Evolutionary conservation across 2,329 filamentous ascomycete species (phyloP), one percentile per base, ranked within the genome.

Genomic region (Ophioceras dolichostomum): DNA sequence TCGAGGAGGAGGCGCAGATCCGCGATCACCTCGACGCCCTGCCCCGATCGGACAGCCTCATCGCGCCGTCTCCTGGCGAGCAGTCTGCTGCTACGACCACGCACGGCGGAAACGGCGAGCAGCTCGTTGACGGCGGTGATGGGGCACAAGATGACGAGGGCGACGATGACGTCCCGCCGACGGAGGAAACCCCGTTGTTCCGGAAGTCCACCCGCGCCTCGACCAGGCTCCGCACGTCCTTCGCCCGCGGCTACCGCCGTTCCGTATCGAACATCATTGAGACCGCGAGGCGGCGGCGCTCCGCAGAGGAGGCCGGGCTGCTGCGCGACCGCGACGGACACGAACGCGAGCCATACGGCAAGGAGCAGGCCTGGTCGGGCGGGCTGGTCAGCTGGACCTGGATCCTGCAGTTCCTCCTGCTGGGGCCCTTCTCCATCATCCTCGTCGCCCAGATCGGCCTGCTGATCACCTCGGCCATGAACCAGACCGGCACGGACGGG

Each of bases 341-440:
- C 51, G 49, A 58, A 58, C 7, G 39, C 2, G 48, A 61, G 38
- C 59, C 67, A 1, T 87, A 79, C 51, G 72, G 73, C 10, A 63
- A 74, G 37, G 91, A 96, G 53, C 91, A 96, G 56, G 62, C 70
- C 12, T 98, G 91, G 91, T 94, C 86, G 36, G 72, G 72, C 4
- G 70, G 70, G 27, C 62, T 96, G 38, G 85, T 86, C 1, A 74
- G 70, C 32, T 95, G 83, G 82, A 78, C 83, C 14, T 98, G 91
- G 91, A 58, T 91, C 30, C 48, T 94, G 14, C 88, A 98, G 50
- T 80, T 95, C 45, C 62, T 96, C 4, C 53, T 95, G 13, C 62
- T 93, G 9, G 83, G 76, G 0, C 87, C 88, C 0, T 73, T 94
- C 37, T 74, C 79, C 34, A 64, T 94, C 32, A 79, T 91, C 41